Conservation (phyloP, 1,284 basidiomycete genomes). For the Fomitopsis palustris region DNA sequence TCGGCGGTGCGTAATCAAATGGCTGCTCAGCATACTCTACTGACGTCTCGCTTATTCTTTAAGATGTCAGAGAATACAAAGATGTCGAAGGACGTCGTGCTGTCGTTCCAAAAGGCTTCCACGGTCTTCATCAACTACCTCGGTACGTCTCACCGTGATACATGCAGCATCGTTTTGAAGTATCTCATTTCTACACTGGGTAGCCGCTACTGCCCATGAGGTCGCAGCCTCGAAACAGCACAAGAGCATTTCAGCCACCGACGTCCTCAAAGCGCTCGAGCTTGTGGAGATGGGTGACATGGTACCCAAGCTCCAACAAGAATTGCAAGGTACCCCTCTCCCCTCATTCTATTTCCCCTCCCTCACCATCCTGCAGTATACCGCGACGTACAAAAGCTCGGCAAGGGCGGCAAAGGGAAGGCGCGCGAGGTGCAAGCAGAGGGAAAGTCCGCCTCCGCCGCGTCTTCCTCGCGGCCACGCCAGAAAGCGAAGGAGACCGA, state of each 20-base stretch:
- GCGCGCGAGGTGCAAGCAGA: slow-evolving; percentile 20
- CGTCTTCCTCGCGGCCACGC: background rate
- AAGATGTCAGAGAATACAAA: slow-evolving; percentile 85
- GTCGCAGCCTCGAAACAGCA: slow-evolving; percentile 81
- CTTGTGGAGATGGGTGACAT: slow-evolving; percentile 79
- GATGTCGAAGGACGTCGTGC: slow-evolving; percentile 82
- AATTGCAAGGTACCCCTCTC: slow-evolving; percentile 60
- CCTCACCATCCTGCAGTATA: slow-evolving; percentile 42
- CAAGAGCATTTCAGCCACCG: slow-evolving; percentile 85
- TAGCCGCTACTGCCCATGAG: slow-evolving; percentile 70
- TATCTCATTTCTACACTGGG: slow-evolving; percentile 47
- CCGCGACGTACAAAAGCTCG: slow-evolving; percentile 52
- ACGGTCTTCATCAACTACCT: slow-evolving; percentile 92
- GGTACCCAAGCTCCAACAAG: slow-evolving; percentile 62
- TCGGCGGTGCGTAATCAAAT: slow-evolving; percentile 46
- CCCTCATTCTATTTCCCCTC: background rate
- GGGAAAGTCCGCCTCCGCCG: slow-evolving; percentile 14
- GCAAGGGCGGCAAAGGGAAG: slow-evolving; percentile 40
- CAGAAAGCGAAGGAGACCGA: slow-evolving; percentile 21
- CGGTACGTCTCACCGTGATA: slow-evolving; percentile 38
- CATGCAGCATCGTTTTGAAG: background rate
- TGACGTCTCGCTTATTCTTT: background rate
- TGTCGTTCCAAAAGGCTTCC: slow-evolving; percentile 80
- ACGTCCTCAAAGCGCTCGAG: slow-evolving; percentile 85
- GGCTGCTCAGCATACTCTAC: background rate